These are phyloP conservation scores for Calonectria leucothoes DNA, from an alignment of 2,329 filamentous ascomycete genomes.

Conservation along the genomic window DNA sequence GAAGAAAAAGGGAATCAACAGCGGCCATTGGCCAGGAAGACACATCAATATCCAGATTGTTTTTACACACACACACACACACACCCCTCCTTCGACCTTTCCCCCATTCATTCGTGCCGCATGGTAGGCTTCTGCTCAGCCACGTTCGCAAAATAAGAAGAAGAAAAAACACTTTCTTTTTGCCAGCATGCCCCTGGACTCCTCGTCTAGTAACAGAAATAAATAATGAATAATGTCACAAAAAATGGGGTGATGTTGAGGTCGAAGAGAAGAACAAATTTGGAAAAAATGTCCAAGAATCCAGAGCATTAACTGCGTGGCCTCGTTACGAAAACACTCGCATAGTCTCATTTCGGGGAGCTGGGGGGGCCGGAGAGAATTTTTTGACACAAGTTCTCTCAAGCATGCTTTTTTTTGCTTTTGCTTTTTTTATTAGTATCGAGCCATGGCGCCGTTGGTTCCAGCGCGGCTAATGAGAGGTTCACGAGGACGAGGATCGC, in stretches of 20 bases:
- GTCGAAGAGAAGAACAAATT: not conserved
- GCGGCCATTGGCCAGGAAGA: not conserved
- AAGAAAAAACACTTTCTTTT: conserved; percentile 3
- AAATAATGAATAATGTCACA: conserved; percentile 4
- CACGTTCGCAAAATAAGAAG: not conserved
- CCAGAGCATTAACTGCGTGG: conserved; percentile 33
- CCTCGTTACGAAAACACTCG: conserved; percentile 26
- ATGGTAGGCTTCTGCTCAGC: no score
- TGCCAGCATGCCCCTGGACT: conserved; percentile 12
- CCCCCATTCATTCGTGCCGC: not conserved
- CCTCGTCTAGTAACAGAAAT: conserved; percentile 9
- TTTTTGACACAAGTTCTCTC: not conserved
- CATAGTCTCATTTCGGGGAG: not conserved
- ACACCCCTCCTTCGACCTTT: not conserved
- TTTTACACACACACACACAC: not conserved
- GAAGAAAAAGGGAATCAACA: not conserved
- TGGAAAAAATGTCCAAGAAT: conserved; percentile 23
- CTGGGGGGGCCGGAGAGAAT: not conserved
- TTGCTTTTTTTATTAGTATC: conserved; percentile 21
- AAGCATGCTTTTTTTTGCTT: not conserved
- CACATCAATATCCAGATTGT: not conserved
- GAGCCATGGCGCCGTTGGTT: conserved; percentile 30
- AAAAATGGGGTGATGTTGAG: not conserved
- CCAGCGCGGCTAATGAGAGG: conserved; percentile 47
- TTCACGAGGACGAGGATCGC: conserved; percentile 41